A percentile compares a stretch with the other conserved stretches of the same genome.
Conservation (phyloP, 208 protist species). For the Herpetomonas muscarum region DNA sequence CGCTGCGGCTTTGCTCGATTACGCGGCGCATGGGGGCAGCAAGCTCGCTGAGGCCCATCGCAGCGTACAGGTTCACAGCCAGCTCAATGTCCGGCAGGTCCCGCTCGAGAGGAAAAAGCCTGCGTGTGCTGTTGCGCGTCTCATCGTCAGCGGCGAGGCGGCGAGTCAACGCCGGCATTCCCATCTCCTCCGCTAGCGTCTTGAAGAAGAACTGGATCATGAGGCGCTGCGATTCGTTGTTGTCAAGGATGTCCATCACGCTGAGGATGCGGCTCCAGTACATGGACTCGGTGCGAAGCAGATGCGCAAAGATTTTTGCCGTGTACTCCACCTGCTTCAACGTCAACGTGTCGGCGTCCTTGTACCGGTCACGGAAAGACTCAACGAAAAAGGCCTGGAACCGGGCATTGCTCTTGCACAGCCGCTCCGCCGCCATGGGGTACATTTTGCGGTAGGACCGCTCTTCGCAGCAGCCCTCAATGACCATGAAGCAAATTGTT, state of each 20-base stretch:
- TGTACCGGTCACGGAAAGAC: slow-evolving; percentile 90
- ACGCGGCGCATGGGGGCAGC: slow-evolving; percentile 31
- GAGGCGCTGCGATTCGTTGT: slow-evolving; percentile 71
- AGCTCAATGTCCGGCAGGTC: slow-evolving; percentile 32
- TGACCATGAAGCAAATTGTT: slow-evolving; percentile 95
- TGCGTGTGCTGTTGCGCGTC: slow-evolving; percentile 32
- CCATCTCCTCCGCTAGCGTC: slow-evolving; percentile 62
- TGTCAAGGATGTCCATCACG: slow-evolving; percentile 65
- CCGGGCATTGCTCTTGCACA: slow-evolving; percentile 91
- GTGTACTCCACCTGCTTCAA: slow-evolving; percentile 98
- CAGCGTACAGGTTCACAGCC: slow-evolving; percentile 67
- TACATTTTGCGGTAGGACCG: slow-evolving; percentile 95
- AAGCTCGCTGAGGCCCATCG: slow-evolving; percentile 65
- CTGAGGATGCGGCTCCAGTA: slow-evolving; percentile 87
- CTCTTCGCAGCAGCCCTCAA: slow-evolving; percentile 98
- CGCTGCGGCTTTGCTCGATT: slow-evolving; percentile 36
- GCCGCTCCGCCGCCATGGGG: slow-evolving; percentile 93
- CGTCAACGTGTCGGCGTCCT: slow-evolving; percentile 90
- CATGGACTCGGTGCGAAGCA: slow-evolving; percentile 94
- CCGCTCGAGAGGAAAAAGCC: slow-evolving; percentile 51
- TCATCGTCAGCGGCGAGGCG: slow-evolving; percentile 54
- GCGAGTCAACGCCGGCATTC: slow-evolving; percentile 32
- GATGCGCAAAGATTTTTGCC: slow-evolving; percentile 96
- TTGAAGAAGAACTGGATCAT: slow-evolving; percentile 79
- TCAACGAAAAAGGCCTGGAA: slow-evolving; percentile 90